Evolutionary conservation across 805 yeast species (phyloP), one percentile per base, ranked within the genome.

Genomic region (Saccharomycopsis malanga): DNA sequence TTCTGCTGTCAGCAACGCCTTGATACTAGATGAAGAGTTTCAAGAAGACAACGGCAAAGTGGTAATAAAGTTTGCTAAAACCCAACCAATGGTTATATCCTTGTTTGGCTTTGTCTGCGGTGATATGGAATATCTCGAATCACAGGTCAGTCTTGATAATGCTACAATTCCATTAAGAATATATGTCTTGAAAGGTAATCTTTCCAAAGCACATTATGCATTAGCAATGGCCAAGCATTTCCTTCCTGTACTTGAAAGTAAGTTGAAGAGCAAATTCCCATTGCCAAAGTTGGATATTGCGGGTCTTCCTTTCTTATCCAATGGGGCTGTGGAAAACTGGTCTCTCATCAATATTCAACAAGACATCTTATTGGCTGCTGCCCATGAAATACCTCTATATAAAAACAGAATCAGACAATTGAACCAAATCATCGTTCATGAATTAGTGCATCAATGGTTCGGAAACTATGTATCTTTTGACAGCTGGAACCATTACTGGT

Each of bases 251-350:
- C 51, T 82, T 36, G 77, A 70, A 42, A 41, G 59, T 0, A 65
- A 69, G 27, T 71, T 82, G 42, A 67, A 69, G 7, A 56, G 56
- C 10, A 54, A 57, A 1, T 83, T 71, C 56, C 91, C 91, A 1
- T 62, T 81, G 49, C 64, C 69, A 2, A 84, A 85, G 54, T 62
- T 85, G 22, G 93, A 84, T 58, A 63, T 85, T 40, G 75, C 80
- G 3, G 75, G 84, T 1, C 61, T 85, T 6, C 93, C 93, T 7
- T 81, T 79, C 55, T 66, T 85, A 47, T 71, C 78, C 24, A 91
- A 83, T 59, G 84, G 85, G 49, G 94, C 86, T 2, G 84, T 83
- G 79, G 94, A 85, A 59, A 83, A 84, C 59, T 80, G 83, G 76
- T 84, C 87, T 3, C 63, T 82, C 64, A 70, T 85, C 43, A 75